Base-by-base conservation (phyloP, 176 grass and related monocot species). In the Lolium rigidum region DNA sequence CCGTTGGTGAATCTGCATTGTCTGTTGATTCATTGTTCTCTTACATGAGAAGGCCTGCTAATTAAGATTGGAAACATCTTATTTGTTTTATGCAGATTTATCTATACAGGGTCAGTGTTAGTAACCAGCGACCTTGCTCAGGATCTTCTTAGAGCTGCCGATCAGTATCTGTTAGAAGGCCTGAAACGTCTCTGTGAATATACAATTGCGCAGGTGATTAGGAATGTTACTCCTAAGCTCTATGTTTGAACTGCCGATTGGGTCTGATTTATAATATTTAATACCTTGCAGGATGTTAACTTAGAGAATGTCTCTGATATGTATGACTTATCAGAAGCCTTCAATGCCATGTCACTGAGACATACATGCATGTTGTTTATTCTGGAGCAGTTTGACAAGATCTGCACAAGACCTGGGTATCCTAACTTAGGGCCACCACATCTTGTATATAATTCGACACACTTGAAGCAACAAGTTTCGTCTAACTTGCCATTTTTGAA, bases 151-250 rank as follows among this genome's bases (percentile, higher is more conserved):
- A 97, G 94, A 90, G 94, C 94, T 69, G 92, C 94, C 26, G 97
- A 99, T 87, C 97, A 99, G 80, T 99, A 99, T 88, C 92, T 99
- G 35, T 78, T 99, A 83, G 97, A 99, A 87, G 94, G 94, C n/a
- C 97, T 99, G 58, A 99, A 97, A 82, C 97, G 97, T 25, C 78
- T 97, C 10, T 99, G 94, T 76, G 97, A 99, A 97, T 96, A 96
- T 84, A 82, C 90, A 61, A 99, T 99, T 81, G 97, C 92, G 2
- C 91, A 99, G 88, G 97, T 99, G 77, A 86, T 84, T 67, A 91
- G 62, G 25, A 83, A 67, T 63, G 2, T 63, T 69, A 80, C 59
- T 62, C 16, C 18, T 17, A n/a, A 28, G 77, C 71, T 80, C 9
- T 88, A 20, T 85, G 67, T 57, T 84, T n/a, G 58, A 80, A 60